phyloP scores from a whole-genome alignment of 78 protist species.

The Dictyostelium intermedium region DNA sequence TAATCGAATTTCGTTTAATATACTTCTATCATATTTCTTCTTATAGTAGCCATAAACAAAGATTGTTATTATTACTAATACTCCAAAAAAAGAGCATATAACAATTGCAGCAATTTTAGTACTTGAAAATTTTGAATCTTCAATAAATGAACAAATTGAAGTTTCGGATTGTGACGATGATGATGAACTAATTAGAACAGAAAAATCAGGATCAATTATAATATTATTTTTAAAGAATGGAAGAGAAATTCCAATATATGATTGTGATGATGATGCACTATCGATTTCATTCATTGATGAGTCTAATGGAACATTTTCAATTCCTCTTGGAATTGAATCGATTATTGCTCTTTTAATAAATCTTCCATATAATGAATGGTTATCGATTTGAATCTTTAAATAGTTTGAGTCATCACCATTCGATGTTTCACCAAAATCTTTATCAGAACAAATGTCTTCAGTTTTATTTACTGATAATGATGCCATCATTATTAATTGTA shows the following conservation, averaged over 20 bases:
- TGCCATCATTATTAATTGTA: background rate
- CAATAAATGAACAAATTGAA: background rate
- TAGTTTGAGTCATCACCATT: too few relatives aligned
- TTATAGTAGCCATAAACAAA: too few relatives aligned
- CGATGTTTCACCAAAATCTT: too few relatives aligned
- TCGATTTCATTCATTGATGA: background rate
- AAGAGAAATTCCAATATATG: background rate
- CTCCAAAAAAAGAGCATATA: background rate
- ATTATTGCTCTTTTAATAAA: background rate
- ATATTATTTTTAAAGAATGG: background rate
- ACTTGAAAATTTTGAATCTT: background rate
- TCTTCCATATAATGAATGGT: too few relatives aligned
- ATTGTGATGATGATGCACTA: background rate
- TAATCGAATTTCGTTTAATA: background rate
- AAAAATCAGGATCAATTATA: background rate
- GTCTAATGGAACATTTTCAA: background rate
- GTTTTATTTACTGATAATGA: background rate
- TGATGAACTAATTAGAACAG: background rate
- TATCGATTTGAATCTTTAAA: too few relatives aligned
- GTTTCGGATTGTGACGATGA: background rate
- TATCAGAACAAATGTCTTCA: too few relatives aligned
- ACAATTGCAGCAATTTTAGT: background rate
- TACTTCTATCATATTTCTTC: background rate
- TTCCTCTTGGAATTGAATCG: background rate
- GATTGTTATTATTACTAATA: background rate